Conservation (phyloP, 139 green algal genomes). For the Axilococcus clingmanii region DNA sequence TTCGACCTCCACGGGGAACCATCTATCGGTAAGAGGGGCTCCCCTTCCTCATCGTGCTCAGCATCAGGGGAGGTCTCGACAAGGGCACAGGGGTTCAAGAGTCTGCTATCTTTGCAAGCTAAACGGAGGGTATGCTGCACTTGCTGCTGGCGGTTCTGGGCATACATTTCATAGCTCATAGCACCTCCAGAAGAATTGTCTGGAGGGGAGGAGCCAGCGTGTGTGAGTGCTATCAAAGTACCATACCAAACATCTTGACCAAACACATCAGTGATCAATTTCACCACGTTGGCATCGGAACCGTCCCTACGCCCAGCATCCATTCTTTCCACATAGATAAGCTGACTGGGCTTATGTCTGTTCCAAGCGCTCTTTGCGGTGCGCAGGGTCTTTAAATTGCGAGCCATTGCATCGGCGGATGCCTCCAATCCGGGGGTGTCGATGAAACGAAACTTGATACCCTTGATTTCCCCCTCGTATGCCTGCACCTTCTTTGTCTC, state of each 20-base stretch:
- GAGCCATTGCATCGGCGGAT: not conserved
- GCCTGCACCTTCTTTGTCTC: slow-evolving; percentile 20
- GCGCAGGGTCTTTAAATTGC: slow-evolving; percentile 8
- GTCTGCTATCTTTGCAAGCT: slow-evolving; percentile 19
- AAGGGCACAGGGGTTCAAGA: slow-evolving; percentile 62
- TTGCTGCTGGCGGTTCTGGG: slow-evolving; percentile 45
- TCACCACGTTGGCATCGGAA: slow-evolving; percentile 40
- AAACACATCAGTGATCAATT: slow-evolving; percentile 50
- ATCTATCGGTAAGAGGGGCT: slow-evolving; percentile 64
- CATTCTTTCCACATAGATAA: slow-evolving; percentile 74
- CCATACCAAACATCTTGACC: slow-evolving; percentile 63
- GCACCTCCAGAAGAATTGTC: slow-evolving; percentile 40
- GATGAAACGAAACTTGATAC: slow-evolving; percentile 63
- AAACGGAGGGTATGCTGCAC: slow-evolving; percentile 46
- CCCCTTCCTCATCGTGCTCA: slow-evolving; percentile 42
- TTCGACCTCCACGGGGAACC: slow-evolving; percentile 57
- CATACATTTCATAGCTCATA: slow-evolving; percentile 56
- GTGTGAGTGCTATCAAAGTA: slow-evolving; percentile 64
- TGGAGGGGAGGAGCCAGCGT: slow-evolving; percentile 50
- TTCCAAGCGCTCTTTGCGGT: slow-evolving; percentile 29
- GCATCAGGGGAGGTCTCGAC: slow-evolving; percentile 62
- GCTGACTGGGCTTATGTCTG: slow-evolving; percentile 45
- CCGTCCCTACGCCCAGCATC: slow-evolving; percentile 32
- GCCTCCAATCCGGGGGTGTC: slow-evolving; percentile 68
- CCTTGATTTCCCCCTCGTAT: slow-evolving; percentile 36